Evolutionary conservation across 345 rosid species (phyloP), one percentile per base, ranked within the genome.

Genomic region (Gossypium anomalum): DNA sequence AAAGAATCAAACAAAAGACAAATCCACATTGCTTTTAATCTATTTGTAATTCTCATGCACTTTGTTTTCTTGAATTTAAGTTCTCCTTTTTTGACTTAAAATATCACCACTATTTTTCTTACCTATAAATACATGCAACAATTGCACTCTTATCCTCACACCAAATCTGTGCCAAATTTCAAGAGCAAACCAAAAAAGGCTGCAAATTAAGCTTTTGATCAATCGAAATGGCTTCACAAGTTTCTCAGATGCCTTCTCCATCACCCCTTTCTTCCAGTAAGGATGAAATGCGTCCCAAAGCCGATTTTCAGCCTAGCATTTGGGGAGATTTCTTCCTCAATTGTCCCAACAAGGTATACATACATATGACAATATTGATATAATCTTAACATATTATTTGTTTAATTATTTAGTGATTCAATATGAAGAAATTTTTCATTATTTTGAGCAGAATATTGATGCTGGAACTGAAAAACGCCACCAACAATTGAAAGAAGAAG

Each of bases 301-400:
- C 66, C 19, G 66, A 61, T 15, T 61, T 61, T 61, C 66, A 61
- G 41, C 66, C 66, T 61, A 23, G 66, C 44, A 62, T 62, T 17
- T 62, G 67, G 67, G 67, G 67, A 34, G 67, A 62, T 62, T 1
- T 62, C 45, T 62, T 62, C 67, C 67, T 62, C 67, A 62, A 62
- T 16, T 62, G 67, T 34, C 45, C 67, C 34, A 13, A 62, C 17
- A 3, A 62, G 67, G 67, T 62, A 34, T 34, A 62, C 17, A 29
- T 5, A 5, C 10, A 59, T 13, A 59, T 14, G 1, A 8, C 9
- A 11, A 53, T 53, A n/a, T 53, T 1, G 17, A 56, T 20, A 9
- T 11, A 58, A 5, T 10, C 9, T 10, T 52, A 12, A 55, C 23
- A n/a, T 55, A n/a, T 2, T 55, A 7, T 57, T 57, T 58, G 7